Conservation (phyloP, 495 filamentous ascomycete species). For the Daldinia concentrica region DNA sequence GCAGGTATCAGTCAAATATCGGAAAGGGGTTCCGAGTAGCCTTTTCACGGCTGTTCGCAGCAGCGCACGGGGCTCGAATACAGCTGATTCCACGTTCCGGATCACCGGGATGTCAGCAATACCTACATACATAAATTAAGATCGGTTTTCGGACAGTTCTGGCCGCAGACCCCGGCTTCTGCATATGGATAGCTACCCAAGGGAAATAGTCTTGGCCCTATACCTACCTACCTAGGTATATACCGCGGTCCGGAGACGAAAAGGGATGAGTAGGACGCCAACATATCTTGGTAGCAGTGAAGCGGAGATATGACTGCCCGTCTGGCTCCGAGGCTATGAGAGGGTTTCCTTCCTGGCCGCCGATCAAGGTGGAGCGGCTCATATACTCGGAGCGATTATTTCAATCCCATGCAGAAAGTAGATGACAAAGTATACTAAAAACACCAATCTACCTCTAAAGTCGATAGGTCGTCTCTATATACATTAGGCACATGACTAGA, state of each 20-base stretch:
- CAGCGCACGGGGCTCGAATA: not conserved
- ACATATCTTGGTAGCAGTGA: not conserved
- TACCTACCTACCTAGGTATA: not conserved
- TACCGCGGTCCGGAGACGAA: not conserved
- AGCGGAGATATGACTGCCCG: not conserved
- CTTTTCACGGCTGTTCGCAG: not conserved
- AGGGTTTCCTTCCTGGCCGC: not conserved
- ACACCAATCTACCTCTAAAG: not conserved
- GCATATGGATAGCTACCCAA: not conserved
- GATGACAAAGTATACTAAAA: not conserved
- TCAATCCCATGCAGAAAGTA: not conserved
- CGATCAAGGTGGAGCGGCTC: not conserved
- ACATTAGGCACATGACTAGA: not conserved
- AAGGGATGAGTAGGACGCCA: too few relatives aligned
- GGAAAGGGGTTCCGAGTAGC: conserved; percentile 3
- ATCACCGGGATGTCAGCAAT: conserved; percentile 1
- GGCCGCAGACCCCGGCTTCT: not conserved
- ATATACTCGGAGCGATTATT: not conserved
- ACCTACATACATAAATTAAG: not conserved
- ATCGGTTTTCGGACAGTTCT: not conserved
- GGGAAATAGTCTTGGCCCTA: not conserved
- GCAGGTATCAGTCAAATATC: not conserved
- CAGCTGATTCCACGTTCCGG: not conserved
- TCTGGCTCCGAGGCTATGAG: not conserved
- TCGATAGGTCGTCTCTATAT: not conserved